These are phyloP conservation scores for Calonectria fujianensis DNA, from an alignment of 2,329 filamentous ascomycete genomes.

Conservation along the genomic window DNA sequence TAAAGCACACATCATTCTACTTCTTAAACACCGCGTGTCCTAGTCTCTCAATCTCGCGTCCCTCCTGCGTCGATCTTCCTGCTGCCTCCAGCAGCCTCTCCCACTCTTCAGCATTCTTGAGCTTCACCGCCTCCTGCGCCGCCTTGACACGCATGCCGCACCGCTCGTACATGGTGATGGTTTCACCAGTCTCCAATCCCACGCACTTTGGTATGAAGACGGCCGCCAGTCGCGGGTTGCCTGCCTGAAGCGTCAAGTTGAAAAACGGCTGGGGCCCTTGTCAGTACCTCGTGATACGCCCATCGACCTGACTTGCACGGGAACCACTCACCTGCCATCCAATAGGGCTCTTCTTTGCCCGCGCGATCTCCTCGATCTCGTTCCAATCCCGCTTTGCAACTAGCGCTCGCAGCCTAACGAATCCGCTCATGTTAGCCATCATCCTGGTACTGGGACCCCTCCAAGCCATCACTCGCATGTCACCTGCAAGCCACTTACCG, in stretches of 20 bases:
- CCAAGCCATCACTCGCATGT: slow-evolving; percentile 34
- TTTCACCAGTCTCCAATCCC: slow-evolving; percentile 78
- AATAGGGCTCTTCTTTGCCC: slow-evolving; percentile 89
- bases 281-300: slow-evolving; percentile 40
- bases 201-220: slow-evolving; percentile 93
- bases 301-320: slow-evolving; percentile 18
- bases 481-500: slow-evolving; percentile 65
- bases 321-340: slow-evolving; percentile 88
- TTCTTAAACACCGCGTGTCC: slow-evolving; percentile 75
- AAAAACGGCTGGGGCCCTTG: slow-evolving; percentile 82
- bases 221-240: slow-evolving; percentile 90
- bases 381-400: slow-evolving; percentile 94
- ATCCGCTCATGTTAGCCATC: slow-evolving; percentile 45
- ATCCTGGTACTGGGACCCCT: slow-evolving; percentile 30
- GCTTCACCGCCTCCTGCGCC: slow-evolving; percentile 91
- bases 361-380: slow-evolving; percentile 90
- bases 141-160: slow-evolving; percentile 93
- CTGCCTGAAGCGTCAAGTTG: slow-evolving; percentile 90
- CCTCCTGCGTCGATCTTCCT: slow-evolving; percentile 79
- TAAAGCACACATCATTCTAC: slow-evolving; percentile 38
- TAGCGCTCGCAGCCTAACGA: slow-evolving; percentile 83
- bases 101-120: slow-evolving; percentile 86
- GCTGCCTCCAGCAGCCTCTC: slow-evolving; percentile 84
- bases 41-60: slow-evolving; percentile 88
- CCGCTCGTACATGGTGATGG: slow-evolving; percentile 96